Conservation (phyloP, 2,329 filamentous ascomycete genomes). For the Fusarium tricinctum region DNA sequence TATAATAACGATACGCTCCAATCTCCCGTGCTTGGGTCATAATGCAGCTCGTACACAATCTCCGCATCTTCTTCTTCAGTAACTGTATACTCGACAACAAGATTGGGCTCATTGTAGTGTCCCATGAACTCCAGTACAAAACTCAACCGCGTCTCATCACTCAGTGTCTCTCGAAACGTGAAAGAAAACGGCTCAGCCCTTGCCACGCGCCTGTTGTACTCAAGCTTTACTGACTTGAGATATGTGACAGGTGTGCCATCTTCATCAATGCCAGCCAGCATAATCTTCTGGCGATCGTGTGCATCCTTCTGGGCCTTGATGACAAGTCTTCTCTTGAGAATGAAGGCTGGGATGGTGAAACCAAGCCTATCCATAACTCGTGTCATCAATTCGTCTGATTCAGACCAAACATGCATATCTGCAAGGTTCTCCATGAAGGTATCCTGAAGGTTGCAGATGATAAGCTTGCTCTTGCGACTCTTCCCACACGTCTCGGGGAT, state of each 20-base stretch:
- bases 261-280: constrained; percentile 55
- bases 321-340: constrained; percentile 54
- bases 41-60: constrained; percentile 27
- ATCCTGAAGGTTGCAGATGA: constrained; percentile 62
- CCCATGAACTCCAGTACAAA: constrained; percentile 63
- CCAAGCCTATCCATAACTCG: constrained; percentile 58
- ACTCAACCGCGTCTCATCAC: constrained; percentile 48
- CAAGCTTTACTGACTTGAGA: constrained; percentile 57
- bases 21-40: constrained; percentile 17
- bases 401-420: constrained; percentile 54
- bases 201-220: constrained; percentile 53
- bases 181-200: constrained; percentile 57
- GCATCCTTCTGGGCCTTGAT: constrained; percentile 47
- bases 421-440: constrained; percentile 58
- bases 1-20: constrained; percentile 19
- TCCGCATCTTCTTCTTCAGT: accelerated
- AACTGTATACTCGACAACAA: constrained; percentile 37
- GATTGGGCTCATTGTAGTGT: constrained; percentile 60
- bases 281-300: constrained; percentile 48
- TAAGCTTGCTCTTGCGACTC: constrained; percentile 52
- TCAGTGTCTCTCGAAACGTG: constrained; percentile 51
- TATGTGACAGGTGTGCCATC: constrained; percentile 60
- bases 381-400: constrained; percentile 57
- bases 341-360: constrained; percentile 56
- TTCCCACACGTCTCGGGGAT: constrained; percentile 56